Evolutionary conservation across 2,329 filamentous ascomycete genomes (phyloP).

Genomic region (Dendryphion nanum): DNA sequence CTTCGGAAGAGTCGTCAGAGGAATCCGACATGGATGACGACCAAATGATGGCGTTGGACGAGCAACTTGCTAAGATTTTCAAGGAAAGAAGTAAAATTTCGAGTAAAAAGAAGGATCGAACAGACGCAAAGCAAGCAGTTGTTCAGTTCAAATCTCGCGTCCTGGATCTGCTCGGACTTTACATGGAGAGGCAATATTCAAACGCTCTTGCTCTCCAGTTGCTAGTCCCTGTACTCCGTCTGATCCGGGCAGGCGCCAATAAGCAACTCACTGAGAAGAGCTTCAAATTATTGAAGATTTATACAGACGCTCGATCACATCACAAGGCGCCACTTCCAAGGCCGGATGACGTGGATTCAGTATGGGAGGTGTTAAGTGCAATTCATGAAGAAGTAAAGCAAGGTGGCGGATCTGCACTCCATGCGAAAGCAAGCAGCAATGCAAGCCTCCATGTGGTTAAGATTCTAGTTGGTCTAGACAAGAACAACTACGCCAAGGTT

Average conservation of each 20-base stretch:
- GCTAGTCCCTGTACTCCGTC: conserved; percentile 71
- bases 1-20: conserved; percentile 61
- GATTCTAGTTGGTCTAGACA: conserved; percentile 54
- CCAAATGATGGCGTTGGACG: conserved; percentile 88
- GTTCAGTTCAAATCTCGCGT: conserved; percentile 94
- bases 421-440: conserved; percentile 72
- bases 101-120: conserved; percentile 78
- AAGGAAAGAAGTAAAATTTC: conserved; percentile 64
- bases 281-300: conserved; percentile 68
- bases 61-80: conserved; percentile 81
- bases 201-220: conserved; percentile 67
- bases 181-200: conserved; percentile 73
- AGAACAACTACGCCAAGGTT: conserved; percentile 36
- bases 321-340: conserved; percentile 46
- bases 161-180: conserved; percentile 82
- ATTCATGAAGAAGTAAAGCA: conserved; percentile 68
- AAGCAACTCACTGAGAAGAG: conserved; percentile 75
- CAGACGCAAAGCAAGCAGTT: conserved; percentile 83
- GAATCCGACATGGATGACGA: conserved; percentile 87
- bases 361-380: conserved; percentile 59
- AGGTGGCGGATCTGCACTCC: conserved; percentile 65
- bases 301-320: conserved; percentile 62
- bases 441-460: conserved; percentile 68
- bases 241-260: conserved; percentile 73
- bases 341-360: conserved; percentile 43